phyloP scores from a whole-genome alignment of 1,284 basidiomycete genomes.

The Wolfiporia cocos region DNA sequence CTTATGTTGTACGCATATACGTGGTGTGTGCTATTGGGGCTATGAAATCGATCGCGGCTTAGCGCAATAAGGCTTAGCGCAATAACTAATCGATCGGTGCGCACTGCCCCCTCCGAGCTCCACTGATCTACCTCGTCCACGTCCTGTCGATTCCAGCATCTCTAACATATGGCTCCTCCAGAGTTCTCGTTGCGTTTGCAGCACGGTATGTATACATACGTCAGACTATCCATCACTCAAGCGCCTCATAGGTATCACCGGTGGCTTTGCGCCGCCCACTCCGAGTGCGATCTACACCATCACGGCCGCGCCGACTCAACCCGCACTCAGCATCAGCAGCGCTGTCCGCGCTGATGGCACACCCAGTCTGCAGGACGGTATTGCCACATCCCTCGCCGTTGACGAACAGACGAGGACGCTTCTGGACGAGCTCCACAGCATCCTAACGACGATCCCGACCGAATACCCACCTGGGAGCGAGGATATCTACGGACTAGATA shows the following conservation, averaged over 20 bases:
- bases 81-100: too few species aligned
- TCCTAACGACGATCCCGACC: slow-evolving; percentile 50
- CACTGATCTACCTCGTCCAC: too few species aligned
- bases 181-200: slow-evolving; percentile 32
- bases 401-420: slow-evolving; percentile 33
- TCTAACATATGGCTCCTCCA: neutral
- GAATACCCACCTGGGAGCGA: slow-evolving; percentile 55
- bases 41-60: too few species aligned
- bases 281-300: slow-evolving; percentile 51
- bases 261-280: slow-evolving; percentile 67
- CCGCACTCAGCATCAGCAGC: slow-evolving; percentile 39
- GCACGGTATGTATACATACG: slow-evolving; percentile 19
- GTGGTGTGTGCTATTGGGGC: too few species aligned
- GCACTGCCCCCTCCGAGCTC: too few species aligned
- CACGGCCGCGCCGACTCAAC: slow-evolving; percentile 30
- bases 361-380: slow-evolving; percentile 33
- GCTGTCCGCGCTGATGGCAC: slow-evolving; percentile 44
- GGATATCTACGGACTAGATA: slow-evolving; percentile 68
- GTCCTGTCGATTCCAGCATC: too few species aligned
- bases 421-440: slow-evolving; percentile 48
- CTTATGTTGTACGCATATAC: too few species aligned
- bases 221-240: neutral
- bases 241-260: slow-evolving; percentile 50
- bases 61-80: too few species aligned
- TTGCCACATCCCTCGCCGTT: slow-evolving; percentile 38